Percentiles rank a stretch among this genome's conserved stretches.
These are phyloP conservation scores for Termitomyces sp. DNA, from an alignment of 768 basidiomycete species.

Conservation along the genomic window DNA sequence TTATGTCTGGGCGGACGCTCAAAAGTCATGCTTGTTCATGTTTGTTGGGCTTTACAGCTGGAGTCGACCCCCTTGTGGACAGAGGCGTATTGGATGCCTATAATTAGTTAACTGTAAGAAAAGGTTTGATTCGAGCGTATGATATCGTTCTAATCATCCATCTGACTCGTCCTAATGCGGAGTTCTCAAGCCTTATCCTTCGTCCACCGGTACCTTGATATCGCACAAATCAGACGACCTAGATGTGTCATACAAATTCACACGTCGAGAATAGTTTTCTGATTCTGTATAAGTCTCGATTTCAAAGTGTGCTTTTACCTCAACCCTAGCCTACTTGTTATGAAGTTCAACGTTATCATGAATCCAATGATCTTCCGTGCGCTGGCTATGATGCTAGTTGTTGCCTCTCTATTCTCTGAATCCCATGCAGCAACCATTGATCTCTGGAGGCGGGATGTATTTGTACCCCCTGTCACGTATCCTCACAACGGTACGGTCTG, in stretches of 20 bases:
- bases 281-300: not conserved
- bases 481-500: conserved; percentile 28
- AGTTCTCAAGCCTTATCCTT: not conserved
- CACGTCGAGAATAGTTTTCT: not conserved
- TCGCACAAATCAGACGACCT: conserved; percentile 1
- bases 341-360: not conserved
- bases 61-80: no score
- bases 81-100: no score
- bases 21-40: no score
- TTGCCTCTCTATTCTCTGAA: conserved; percentile 3
- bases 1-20: no score
- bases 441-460: conserved; percentile 29
- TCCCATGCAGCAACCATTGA: not conserved
- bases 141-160: not conserved
- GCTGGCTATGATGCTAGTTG: conserved; percentile 1
- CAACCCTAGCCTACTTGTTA: not conserved
- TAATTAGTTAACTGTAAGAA: not conserved
- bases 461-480: conserved; percentile 25
- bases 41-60: no score
- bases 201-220: not conserved
- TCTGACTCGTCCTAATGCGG: not conserved
- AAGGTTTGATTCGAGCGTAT: not conserved
- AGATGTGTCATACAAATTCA: not conserved
- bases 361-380: not conserved
- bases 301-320: not conserved